These are phyloP conservation scores for Rhodotorula diobovata DNA, from an alignment of 768 basidiomycete species.

Conservation along the genomic window DNA sequence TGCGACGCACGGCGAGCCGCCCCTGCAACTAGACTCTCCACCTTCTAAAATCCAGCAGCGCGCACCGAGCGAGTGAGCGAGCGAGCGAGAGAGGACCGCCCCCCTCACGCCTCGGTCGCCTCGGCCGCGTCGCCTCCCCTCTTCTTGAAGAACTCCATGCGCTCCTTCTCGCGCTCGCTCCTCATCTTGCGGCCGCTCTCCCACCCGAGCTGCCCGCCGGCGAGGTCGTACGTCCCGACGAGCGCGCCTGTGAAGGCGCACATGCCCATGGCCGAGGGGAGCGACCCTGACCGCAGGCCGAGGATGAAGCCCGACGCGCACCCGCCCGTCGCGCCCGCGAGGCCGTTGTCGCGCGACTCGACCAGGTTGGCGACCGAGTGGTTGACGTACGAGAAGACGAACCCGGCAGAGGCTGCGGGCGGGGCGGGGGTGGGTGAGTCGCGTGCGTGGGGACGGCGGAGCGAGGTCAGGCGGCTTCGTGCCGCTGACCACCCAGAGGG, in stretches of 20 bases:
- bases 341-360: slow-evolving; percentile 62
- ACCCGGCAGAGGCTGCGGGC: slow-evolving; percentile 26
- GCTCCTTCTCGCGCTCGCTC: slow-evolving; percentile 29
- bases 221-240: slow-evolving; percentile 75
- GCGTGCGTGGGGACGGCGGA: neutral
- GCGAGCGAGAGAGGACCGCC: too few species aligned
- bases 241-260: slow-evolving; percentile 59
- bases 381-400: slow-evolving; percentile 58
- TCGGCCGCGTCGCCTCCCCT: neutral
- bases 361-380: slow-evolving; percentile 74
- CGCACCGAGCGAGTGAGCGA: too few species aligned
- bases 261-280: slow-evolving; percentile 38
- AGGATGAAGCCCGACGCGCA: slow-evolving; percentile 91
- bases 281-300: slow-evolving; percentile 50
- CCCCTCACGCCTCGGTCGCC: neutral
- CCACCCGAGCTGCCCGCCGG: slow-evolving; percentile 56
- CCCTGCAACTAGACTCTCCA: too few species aligned
- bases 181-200: slow-evolving; percentile 24
- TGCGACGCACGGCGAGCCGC: too few species aligned
- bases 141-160: slow-evolving; percentile 36
- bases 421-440: neutral
- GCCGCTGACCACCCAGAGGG: too few species aligned
- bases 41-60: too few species aligned
- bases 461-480: too few species aligned
- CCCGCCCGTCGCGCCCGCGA: slow-evolving; percentile 79